These are phyloP conservation scores for Conringia planisiliqua DNA, from an alignment of 345 rosid species.

Conservation along the genomic window DNA sequence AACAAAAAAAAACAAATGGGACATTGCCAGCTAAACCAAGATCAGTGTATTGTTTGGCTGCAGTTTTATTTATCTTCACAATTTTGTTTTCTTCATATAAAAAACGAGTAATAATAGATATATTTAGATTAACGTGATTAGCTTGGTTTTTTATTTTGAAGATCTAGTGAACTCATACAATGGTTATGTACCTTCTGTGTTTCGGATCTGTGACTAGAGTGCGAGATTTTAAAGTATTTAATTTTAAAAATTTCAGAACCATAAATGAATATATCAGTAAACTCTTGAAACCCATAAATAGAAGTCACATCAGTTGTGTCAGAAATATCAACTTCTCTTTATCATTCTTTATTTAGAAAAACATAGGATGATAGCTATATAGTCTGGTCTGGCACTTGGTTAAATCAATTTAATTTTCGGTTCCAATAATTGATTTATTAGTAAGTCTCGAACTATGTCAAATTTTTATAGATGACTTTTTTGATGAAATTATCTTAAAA, in stretches of 20 bases:
- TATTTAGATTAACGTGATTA: not conserved
- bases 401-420: not conserved
- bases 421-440: conserved; percentile 5
- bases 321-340: not conserved
- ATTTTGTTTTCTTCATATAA: not conserved
- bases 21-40: not conserved
- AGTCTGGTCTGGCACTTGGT: not conserved
- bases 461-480: not conserved
- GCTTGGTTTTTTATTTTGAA: not conserved
- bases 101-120: not conserved
- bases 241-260: not conserved
- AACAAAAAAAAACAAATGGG: not conserved
- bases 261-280: not conserved
- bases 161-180: not conserved
- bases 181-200: not conserved
- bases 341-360: not conserved
- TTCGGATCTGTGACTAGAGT: not conserved
- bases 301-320: conserved; percentile 14
- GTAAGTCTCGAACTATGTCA: not conserved
- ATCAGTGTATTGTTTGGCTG: not conserved
- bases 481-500: not conserved
- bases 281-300: conserved; percentile 1
- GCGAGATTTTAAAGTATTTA: not conserved
- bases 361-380: conserved; percentile 8
- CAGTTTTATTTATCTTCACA: not conserved